Base-by-base conservation (phyloP, 805 yeast species). In the Citeromyces nyonsensis region DNA sequence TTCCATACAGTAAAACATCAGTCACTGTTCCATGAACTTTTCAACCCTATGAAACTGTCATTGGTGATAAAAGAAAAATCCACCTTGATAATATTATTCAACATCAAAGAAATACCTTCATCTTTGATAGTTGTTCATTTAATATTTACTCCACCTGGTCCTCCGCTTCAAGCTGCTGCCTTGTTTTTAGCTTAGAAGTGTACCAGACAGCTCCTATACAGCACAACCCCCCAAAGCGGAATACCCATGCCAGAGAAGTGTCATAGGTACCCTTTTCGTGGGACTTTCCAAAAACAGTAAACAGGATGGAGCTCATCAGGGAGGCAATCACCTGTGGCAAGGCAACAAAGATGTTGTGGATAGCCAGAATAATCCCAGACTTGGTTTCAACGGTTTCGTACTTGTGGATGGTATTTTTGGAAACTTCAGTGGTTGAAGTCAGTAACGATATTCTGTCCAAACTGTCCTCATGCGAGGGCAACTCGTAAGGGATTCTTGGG, bases 311-410 rank as follows among this genome's bases (percentile, higher is more conserved):
- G 22, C 70, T 59, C 25, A 61, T 51, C 24, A 69, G 42, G 0
- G 75, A 68, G 25, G 70, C 61, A 4, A 63, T 42, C 43, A 69
- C 68, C 44, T 70, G 78, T 0, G 78, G 77, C 3, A 67, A 58
- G 1, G 74, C 67, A 10, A 70, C 70, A 44, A 65, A 70, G 22
- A 70, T 64, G 43, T 71, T 70, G 44, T 70, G 76, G 12, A 70
- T 61, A 2, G 74, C 76, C 36, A 71, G 44, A 25, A 70, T 56
- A 3, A 69, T 56, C 1, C 78, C 78, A 3, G 75, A 61, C 41
- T 69, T 74, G 37, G 65, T 64, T 38, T 66, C 75, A 36, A 63
- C 53, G 15, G 49, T 41, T 29, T 57, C 56, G 34, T 57, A 60
- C 31, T 49, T 50, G 6, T 38, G 36, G 8, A 47, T 45, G 24